Base-by-base conservation (phyloP, 441 rosid species). In the Corymbia citriodora region DNA sequence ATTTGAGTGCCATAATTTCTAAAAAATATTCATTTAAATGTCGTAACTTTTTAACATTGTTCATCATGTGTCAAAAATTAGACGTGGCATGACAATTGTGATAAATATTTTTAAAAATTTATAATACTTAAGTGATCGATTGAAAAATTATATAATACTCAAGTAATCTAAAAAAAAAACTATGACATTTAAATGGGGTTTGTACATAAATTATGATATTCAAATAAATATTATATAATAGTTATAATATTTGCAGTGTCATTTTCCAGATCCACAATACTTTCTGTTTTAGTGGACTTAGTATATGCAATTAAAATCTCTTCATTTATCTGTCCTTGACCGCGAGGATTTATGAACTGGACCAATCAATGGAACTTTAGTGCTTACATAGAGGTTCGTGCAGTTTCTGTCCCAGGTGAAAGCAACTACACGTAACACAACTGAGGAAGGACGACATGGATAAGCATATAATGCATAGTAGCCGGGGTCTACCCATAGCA, bases 171-270 rank as follows among this genome's bases (percentile, higher is more conserved):
- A 10, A 27, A 29, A 13, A 40, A 40, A 40, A 40, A 40, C 40
- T 79, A 79, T 79, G 8, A 9, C 52, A 23, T 17, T 40, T 1
- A 2, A 79, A 13, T 40, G 1, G 29, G 4, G 2, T 63, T 2
- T 9, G 6, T 57, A 4, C 12, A 57, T 25, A 57, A 25, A 9
- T 57, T 23, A 23, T 2, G 21, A 5, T 10, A 72, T 29, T 21
- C 5, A 10, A 40, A 2, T 74, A 4, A 6, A 3, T 40, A 3
- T 1, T 14, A 0, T 10, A 11, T 0, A 5, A 74, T 21, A 21
- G 3, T 40, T 14, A 10, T 36, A 16, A 11, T 36, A 72, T 8
- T 4, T 48, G 14, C 4, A 0, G 4, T 11, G 4, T 36, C 29
- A 9, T 23, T 79, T 79, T 4, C 2, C 14, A 0, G 5, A 23